Evolutionary conservation across 2,329 filamentous ascomycete species (phyloP), one percentile per base, ranked within the genome.

Genomic region (Arthrobotrys sphaeroides): DNA sequence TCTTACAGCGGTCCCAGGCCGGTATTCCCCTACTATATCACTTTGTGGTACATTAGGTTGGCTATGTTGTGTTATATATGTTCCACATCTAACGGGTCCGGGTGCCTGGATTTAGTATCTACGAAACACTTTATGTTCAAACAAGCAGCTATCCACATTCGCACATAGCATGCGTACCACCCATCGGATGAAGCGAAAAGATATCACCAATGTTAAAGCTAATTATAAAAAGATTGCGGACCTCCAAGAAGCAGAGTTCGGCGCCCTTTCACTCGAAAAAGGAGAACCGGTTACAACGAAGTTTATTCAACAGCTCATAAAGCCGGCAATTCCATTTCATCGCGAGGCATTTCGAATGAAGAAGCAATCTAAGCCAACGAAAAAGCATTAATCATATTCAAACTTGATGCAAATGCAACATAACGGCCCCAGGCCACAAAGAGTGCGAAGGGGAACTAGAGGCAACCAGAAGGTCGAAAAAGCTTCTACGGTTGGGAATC

Each of bases 281-380:
- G 53, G 53, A 7, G 24, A n/a, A 4, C 9, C 51, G 2, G n/a
- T 6, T 5, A 57, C 53, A 1, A 31, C 24, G 9, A 16, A 18
- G 3, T 69, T 43, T 22, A 53, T 61, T 6, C 1, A 36, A n/a
- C 10, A 22, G 3, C 40, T 69, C 10, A 57, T 69, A 6, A 26
- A 61, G 1, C 65, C 65, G n/a, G 53, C 43, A 2, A 53, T 69
- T n/a, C 43, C 43, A n/a, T 69, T 69, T 18, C 43, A 69, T 12
- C 28, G 65, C 2, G 20, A 61, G 2, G 31, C n/a, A 36, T 55
- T 36, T 6, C n/a, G n/a, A n/a, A n/a, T n/a, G n/a, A n/a, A n/a
- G n/a, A n/a, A n/a, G n/a, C n/a, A n/a, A n/a, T n/a, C n/a, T n/a
- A n/a, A n/a, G n/a, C n/a, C n/a, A n/a, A n/a, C n/a, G n/a, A n/a